These are phyloP conservation scores for Suhomyces yuchorum DNA, from an alignment of 1,139 yeast genomes.

Conservation along the genomic window DNA sequence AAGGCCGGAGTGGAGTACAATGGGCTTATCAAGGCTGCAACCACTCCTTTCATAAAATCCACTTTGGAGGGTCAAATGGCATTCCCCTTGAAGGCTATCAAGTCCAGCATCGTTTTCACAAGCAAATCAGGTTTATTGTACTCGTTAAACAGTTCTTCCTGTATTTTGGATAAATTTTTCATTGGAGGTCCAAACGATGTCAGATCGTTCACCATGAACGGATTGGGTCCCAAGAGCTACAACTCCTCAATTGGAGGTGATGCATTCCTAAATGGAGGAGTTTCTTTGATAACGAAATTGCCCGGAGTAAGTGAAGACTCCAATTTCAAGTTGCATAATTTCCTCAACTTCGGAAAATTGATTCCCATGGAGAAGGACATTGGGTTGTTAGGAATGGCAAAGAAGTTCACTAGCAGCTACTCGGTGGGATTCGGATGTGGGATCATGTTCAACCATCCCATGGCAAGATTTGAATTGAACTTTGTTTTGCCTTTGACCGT, in stretches of 20 bases:
- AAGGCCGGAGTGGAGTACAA: conserved; percentile 62
- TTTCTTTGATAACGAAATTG: conserved; percentile 63
- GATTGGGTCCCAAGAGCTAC: conserved; percentile 81
- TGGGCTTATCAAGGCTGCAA: conserved; percentile 38
- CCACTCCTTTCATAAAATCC: conserved; percentile 44
- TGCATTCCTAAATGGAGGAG: conserved; percentile 67
- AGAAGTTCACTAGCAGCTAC: conserved; percentile 32
- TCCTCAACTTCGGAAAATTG: conserved; percentile 74
- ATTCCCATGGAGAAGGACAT: conserved; percentile 32
- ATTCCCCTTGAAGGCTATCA: conserved; percentile 15
- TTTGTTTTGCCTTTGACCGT: conserved; percentile 75
- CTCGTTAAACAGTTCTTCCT: conserved; percentile 38
- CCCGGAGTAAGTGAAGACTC: conserved; percentile 62
- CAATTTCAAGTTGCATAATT: conserved; percentile 68
- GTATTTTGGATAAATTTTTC: conserved; percentile 62
- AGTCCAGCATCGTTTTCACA: conserved; percentile 41
- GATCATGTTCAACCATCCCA: conserved; percentile 77
- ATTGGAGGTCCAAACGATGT: conserved; percentile 82
- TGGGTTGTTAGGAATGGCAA: conserved; percentile 9
- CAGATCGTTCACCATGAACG: conserved; percentile 73
- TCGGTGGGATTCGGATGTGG: conserved; percentile 76
- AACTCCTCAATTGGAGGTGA: conserved; percentile 77
- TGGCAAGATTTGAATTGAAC: conserved; percentile 89
- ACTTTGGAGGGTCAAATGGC: conserved; percentile 53
- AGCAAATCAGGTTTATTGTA: conserved; percentile 56